Percentiles rank a stretch among this genome's conserved stretches.
Conservation (phyloP, 108 stramenopile genomes). For the Cylindrotheca fusiformis region DNA sequence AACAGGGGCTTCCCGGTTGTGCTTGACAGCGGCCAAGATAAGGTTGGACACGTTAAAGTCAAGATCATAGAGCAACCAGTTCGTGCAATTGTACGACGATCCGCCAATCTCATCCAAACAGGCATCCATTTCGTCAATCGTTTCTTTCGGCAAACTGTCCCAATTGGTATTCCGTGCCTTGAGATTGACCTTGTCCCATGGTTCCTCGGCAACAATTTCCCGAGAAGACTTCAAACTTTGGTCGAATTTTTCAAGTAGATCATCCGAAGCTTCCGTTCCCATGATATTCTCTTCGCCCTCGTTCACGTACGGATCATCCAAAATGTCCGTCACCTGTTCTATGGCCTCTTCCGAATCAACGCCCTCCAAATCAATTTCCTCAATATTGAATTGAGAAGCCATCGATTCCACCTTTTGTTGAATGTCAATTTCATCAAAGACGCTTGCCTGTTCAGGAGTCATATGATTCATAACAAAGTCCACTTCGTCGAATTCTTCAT, state of each 20-base stretch:
- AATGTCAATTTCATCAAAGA: conserved; percentile 24
- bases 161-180: conserved; percentile 44
- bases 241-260: conserved; percentile 61
- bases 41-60: conserved; percentile 85
- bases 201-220: conserved; percentile 44
- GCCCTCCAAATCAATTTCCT: conserved; percentile 45
- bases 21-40: conserved; percentile 75
- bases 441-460: conserved; percentile 25
- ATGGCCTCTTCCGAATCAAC: conserved; percentile 53
- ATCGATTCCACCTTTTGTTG: conserved; percentile 15
- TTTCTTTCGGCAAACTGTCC: conserved; percentile 47
- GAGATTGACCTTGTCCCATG: conserved; percentile 59
- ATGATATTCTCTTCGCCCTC: conserved; percentile 31
- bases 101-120: conserved; percentile 33
- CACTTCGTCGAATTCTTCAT: conserved; percentile 28
- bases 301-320: conserved; percentile 66
- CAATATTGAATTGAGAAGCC: conserved; percentile 13
- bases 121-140: conserved; percentile 39
- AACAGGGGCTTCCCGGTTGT: conserved; percentile 77
- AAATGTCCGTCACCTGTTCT: conserved; percentile 31
- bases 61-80: conserved; percentile 78
- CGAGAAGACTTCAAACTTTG: conserved; percentile 46
- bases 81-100: conserved; percentile 42
- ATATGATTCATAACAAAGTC: conserved; percentile 26
- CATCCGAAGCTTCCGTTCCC: conserved; percentile 42